Base-by-base conservation (phyloP, 441 rosid species). In the Pelargonium myrrhifolium region DNA sequence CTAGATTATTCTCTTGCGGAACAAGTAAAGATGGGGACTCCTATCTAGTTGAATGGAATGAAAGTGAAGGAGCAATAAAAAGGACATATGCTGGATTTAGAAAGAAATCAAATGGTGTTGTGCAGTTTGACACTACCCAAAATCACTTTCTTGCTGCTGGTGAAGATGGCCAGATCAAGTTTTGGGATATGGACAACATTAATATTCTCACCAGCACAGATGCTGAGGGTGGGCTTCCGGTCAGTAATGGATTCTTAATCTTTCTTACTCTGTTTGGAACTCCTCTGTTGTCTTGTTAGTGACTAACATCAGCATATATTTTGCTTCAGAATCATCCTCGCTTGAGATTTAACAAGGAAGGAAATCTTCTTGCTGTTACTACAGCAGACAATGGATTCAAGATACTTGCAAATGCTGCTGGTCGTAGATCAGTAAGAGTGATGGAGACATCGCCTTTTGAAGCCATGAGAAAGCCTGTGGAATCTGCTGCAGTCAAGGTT, bases 21-120 rank as follows among this genome's bases (percentile, higher is more conserved):
- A 89, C 93, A 62, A 89, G 80, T 67, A 87, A 86, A 78, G 96
- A 83, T 72, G 89, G 91, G 65, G 89, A 89, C 61, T 89, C 93
- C 28, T 77, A 67, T 79, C 69, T 89, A 67, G 96, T 89, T 80
- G 96, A 89, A 66, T 89, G 96, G 96, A 87, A 89, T 83, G 93
- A 89, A 81, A 89, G 91, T 75, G 91, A 87, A 83, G 91, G 93
- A 72, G 80, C 86, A 65, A 85, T 89, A 35, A 89, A 80, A 77
- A 82, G 85, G 9, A 63, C 71, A 3, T 89, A 86, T 79, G 72
- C 22, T 71, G 96, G 96, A 65, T 88, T 89, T 71, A 88, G 85
- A 55, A 89, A 89, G 83, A 79, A 82, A 64, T 75, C 93, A 45
- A 78, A 26, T 0, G 89, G 85, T 47, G 71, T 86, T 75, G 89